Base-by-base conservation (phyloP, 2,329 filamentous ascomycete genomes). In the Coleophoma eucalyptorum region DNA sequence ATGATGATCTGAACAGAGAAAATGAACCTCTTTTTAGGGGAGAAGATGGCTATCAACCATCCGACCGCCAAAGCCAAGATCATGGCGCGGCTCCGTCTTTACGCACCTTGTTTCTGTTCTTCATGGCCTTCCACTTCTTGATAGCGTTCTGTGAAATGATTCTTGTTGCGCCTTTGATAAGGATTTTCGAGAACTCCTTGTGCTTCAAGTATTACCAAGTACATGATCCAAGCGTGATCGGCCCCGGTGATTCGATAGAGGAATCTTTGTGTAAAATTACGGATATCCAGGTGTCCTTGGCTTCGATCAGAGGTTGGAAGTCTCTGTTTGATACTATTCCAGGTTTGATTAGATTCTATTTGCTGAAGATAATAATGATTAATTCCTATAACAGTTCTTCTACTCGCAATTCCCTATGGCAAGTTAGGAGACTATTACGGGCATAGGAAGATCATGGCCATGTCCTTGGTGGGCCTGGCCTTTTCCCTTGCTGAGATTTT, bases 101-200 rank as follows among this genome's bases (percentile, higher is more conserved):
- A 44, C 31, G 16, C 42, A 44, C 42, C 6, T 26, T 44, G 11
- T 44, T 63, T 16, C 31, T 62, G 10, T 64, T 61, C 19, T 64
- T 64, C 51, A 65, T 65, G 60, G 50, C 55, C 8, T 55, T 66
- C n/a, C 61, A 65, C 52, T 66, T 65, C 41, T 49, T 63, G 15
- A 51, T 66, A 35, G 61, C 58, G 7, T 64, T 66, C 34, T 54
- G 56, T 40, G 62, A 65, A 46, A 62, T 64, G 15, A 56, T 66
- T 1, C 43, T 64, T 1, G 58, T 66, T 42, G 62, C 60, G 15
- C 63, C 62, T 15, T 38, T 63, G 10, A 58, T 64, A 12, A 60
- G 55, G 31, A 54, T 66, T 4, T 64, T 62, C 41, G 62, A 66
- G 50, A 56, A 58, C 20, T 63, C 62, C 0, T 32, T 65, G 3